Percentiles rank a stretch among this genome's conserved stretches.
These are phyloP conservation scores for Lomentospora prolificans DNA, from an alignment of 2,329 filamentous ascomycete species.

Conservation along the genomic window DNA sequence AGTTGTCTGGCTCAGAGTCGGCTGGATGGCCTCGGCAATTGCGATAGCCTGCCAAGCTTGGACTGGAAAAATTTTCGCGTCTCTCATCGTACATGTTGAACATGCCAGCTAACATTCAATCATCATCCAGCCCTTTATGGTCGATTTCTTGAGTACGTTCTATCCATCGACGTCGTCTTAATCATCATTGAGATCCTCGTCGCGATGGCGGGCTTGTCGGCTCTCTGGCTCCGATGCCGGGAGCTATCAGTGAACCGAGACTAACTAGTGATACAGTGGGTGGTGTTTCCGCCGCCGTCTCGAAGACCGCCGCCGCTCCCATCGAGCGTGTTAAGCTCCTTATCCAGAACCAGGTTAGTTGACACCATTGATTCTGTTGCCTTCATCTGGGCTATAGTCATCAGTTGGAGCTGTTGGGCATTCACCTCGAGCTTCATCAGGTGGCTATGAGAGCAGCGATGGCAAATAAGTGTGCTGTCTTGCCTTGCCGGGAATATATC, in stretches of 20 bases:
- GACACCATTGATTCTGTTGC: neutral
- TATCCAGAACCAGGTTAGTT: conserved; percentile 98
- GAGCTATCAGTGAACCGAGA: conserved; percentile 6
- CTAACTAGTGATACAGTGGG: conserved; percentile 59
- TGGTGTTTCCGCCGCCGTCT: conserved; percentile 99
- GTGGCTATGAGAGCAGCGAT: too few species aligned
- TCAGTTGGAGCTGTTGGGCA: too few species aligned
- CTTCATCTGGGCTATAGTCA: too few species aligned
- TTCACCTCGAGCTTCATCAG: too few species aligned
- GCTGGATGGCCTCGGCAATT: neutral
- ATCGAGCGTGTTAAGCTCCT: conserved; percentile 99
- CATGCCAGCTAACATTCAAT: conserved; percentile 23
- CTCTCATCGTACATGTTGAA: neutral
- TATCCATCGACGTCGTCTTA: conserved; percentile 12
- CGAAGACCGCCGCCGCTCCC: conserved; percentile 98
- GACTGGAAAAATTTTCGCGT: neutral
- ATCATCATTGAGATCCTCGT: neutral
- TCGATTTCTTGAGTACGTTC: conserved; percentile 97
- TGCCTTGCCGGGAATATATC: conserved; percentile 7
- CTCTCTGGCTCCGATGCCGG: conserved; percentile 3
- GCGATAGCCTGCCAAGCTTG: neutral
- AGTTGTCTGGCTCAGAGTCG: neutral
- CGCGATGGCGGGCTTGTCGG: neutral
- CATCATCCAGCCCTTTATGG: conserved; percentile 68
- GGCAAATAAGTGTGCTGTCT: neutral